Base-by-base conservation (phyloP, 2,329 filamentous ascomycete genomes). In the Colletotrichum zoysiae region DNA sequence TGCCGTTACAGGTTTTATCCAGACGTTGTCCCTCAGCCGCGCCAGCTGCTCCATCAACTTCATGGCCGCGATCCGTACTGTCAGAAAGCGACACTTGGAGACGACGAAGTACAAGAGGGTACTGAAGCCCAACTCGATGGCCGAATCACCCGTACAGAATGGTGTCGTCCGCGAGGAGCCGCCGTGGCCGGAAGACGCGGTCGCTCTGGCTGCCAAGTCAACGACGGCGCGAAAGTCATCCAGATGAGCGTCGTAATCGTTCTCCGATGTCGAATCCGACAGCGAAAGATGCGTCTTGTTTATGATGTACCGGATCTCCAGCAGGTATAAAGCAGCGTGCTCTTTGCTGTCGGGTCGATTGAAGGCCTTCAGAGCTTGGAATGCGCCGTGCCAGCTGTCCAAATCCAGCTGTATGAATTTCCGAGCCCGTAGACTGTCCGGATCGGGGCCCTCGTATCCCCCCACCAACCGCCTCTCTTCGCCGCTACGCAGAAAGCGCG, bases 1-100 rank as follows among this genome's bases (percentile, higher is more conserved):
- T 0, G 79, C 75, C 38, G 81, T 77, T 33, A 78, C 74, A 5
- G 77, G 76, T 0, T 77, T 77, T 3, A 79, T 77, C 82, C 83
- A 85, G 0, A 85, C 64, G 44, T 83, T 83, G 66, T 84, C 82
- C 9, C 79, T 74, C 1, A 81, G 77, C 16, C 35, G 40, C 42
- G 35, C 23, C n/a, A 70, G 23, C 50, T 26, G n/a, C 38, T 42
- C 46, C 67, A 70, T 70, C 40, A 70, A 12, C 20, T n/a, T 67
- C 40, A 58, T 26, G 6, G 63, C 67, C n/a, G 20, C 40, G 7
- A 62, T 2, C 4, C 67, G 33, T 23, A 70, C 9, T 2, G 20
- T 35, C 8, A 70, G 30, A 2, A 16, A 3, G 5, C 65, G 69
- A 40, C 69, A 71, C 38, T 63, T 69, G n/a, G 40, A n/a, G 20